These are phyloP conservation scores for Fusarium sp. DNA, from an alignment of 2,329 filamentous ascomycete genomes.

Conservation along the genomic window DNA sequence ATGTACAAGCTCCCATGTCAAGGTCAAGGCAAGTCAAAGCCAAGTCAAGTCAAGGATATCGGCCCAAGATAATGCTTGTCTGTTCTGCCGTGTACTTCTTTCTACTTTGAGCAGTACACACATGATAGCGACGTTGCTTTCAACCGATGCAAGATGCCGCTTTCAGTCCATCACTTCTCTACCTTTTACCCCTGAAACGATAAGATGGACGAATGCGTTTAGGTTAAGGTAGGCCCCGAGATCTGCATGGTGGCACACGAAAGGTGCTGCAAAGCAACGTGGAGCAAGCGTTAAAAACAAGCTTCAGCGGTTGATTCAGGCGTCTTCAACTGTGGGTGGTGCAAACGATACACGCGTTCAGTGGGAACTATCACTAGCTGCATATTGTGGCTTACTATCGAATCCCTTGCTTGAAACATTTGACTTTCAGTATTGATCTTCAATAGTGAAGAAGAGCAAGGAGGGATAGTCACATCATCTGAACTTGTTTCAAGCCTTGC, in stretches of 20 bases:
- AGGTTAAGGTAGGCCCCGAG: constrained; percentile 10
- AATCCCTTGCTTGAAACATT: neutral
- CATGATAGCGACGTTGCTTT: neutral
- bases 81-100: constrained; percentile 7
- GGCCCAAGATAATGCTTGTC: constrained; percentile 32
- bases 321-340: neutral
- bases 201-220: constrained; percentile 11
- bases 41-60: constrained; percentile 18
- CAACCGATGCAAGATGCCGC: constrained; percentile 3
- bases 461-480: neutral
- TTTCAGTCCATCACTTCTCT: constrained; percentile 3
- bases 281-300: constrained; percentile 38
- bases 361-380: constrained; percentile 6
- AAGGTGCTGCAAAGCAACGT: constrained; percentile 27
- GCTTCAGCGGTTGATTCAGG: constrained; percentile 21
- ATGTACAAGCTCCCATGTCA: neutral
- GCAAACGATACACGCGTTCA: constrained; percentile 30
- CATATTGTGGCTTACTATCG: constrained; percentile 13
- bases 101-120: constrained; percentile 8
- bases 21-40: neutral
- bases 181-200: constrained; percentile 26
- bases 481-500: neutral
- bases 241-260: constrained; percentile 26
- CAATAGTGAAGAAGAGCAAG: neutral
- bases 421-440: constrained; percentile 1